Evolutionary conservation across 177 flowering plant species (phyloP), one percentile per base, ranked within the genome.

Genomic region (Vitis hybrid): DNA sequence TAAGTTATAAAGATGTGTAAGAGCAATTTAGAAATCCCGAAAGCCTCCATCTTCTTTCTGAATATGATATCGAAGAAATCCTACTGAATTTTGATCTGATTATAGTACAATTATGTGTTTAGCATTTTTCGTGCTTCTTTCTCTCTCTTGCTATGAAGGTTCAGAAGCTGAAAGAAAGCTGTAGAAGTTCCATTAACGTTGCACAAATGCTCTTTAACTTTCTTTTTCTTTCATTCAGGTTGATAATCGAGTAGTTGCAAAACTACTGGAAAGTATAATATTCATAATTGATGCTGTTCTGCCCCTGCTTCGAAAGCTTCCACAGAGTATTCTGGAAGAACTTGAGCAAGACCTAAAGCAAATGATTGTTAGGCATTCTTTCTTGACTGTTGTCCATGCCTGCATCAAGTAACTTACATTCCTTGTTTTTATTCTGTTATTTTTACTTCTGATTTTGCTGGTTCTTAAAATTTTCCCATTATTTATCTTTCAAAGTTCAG

Each of bases 341-440:
- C 94, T 95, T 64, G 95, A 95, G 71, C 97, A 90, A 77, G 99
- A 95, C 80, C 81, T 95, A 72, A 94, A 86, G 77, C 87, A 92
- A 70, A 95, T 94, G 98, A 94, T 94, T 50, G 87, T 89, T 78
- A 92, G 95, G 19, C 97, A 95, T 88, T 85, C 99, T 72, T 95
- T 92, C 81, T 81, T 95, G 83, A 88, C 91, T 24, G 98, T 95
- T 73, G 98, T 95, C 57, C 97, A 94, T 85, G 92, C 99, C 65
- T 94, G 95, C 84, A 90, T 95, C 83, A 95, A 90, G 99, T 95
- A 92, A 17, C 5, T 70, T 63, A 1, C 28, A 57, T 44, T 58
- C 28, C 66, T 54, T 57, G 59, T 67, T 65, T 10, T 47, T 22
- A 1, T 72, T 68, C 18, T 64, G 17, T 62, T 28, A 19, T 56